Base-by-base conservation (phyloP, 257 asterid genomes). In the Nicotiana sylvestris region DNA sequence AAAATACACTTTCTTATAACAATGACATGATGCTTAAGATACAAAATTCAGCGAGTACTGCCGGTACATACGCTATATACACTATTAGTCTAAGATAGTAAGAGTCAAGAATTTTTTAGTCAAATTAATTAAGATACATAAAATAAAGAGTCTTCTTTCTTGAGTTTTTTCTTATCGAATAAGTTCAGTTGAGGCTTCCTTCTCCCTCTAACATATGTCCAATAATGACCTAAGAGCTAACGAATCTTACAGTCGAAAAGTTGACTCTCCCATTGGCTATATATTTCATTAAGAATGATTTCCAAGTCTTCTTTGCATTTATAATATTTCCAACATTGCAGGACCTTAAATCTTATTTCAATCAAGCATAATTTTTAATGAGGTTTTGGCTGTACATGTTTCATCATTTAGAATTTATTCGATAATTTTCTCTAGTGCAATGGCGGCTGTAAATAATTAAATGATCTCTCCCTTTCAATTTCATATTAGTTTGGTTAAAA, bases 271-370 rank as follows among this genome's bases (percentile, higher is more conserved):
- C 25, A 46, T 72, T 46, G 79, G 61, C 15, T 46, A 72, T 25
- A 72, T 43, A 43, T 7, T 43, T 43, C 49, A 43, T 43, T 43
- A 43, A 43, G 3, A 43, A 43, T 7, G 2, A 43, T 43, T 43
- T 43, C 49, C 11, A 43, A 43, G 49, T 39, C 49, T 39, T 39
- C 49, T 39, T 43, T 39, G 49, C 49, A 13, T 72, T 72, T 72
- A 72, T 72, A 25, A 25, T 46, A 46, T 72, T 65, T 72, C 79
- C 61, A 46, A 25, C 79, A 49, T 72, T 4, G 6, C 17, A 46
- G 79, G 79, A 49, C 32, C 7, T 66, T 46, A 72, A 70, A 72
- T 72, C 79, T 72, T 46, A 46, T 46, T 39, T 72, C 79, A 72
- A 72, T 25, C 61, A 46, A 25, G 25, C 79, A 2, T 60, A 25